Base-by-base conservation (phyloP, 768 basidiomycete genomes). In the Tylopilus plumbeoviolaceoides region DNA sequence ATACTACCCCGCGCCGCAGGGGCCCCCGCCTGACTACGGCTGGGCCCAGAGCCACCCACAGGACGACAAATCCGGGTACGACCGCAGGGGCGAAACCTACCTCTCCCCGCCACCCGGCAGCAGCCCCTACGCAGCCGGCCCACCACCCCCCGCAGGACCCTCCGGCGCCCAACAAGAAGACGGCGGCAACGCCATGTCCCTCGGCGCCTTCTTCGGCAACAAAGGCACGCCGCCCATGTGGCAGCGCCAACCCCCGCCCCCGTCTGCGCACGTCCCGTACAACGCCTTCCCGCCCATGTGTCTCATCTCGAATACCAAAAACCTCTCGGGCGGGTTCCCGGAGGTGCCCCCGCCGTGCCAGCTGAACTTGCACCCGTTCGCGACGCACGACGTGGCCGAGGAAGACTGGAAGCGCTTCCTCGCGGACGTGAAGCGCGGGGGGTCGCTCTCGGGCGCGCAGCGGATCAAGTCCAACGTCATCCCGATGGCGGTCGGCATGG, bases 361-460 rank as follows among this genome's bases (percentile, higher is more conserved):
- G 27, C 27, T 61, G 9, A 54, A 55, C 17, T 73, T 72, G 10
- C 82, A 83, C 59, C 81, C 81, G 23, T 83, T 83, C 59, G 58
- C 62, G 21, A 67, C 73, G 44, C 77, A 79, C 61, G 80, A 83
- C 57, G 63, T 83, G 4, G 57, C 49, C 0, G 74, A 81, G 63
- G 68, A 63, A 17, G 82, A 83, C 61, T 83, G 82, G 82, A 59
- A 65, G 38, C 68, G 70, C 30, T 80, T 79, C 50, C 50, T 79
- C 54, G 53, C 51, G 2, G 73, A 77, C 20, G 36, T 78, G 21
- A 69, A 71, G 8, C 55, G 56, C 49, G 65, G 67, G 20, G 73
- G 63, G 12, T 59, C 60, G 3, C 65, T 79, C 28, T 65, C 75
- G 4, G 52, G 59, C 3, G 61, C 62, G 27, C 72, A 80, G 31